Evolutionary conservation across 208 protist genomes (phyloP).

Genomic region (Angomonas deanei): DNA sequence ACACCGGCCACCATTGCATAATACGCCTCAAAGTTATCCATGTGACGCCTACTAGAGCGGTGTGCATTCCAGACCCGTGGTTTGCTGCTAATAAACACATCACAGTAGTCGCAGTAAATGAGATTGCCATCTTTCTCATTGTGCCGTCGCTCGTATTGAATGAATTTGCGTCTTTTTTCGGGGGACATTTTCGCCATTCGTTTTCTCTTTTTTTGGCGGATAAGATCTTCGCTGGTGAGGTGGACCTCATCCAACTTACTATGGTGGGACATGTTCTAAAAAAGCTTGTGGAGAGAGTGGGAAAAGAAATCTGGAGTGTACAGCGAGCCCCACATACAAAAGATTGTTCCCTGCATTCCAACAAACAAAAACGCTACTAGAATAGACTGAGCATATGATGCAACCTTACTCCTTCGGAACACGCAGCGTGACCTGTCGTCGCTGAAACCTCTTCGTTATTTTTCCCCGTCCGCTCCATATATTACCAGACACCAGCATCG

Average conservation of each 20-base stretch:
- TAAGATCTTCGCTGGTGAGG: conserved; percentile 27
- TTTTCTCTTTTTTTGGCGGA: conserved; percentile 22
- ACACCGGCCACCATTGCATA: conserved; percentile 45
- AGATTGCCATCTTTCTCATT: conserved; percentile 76
- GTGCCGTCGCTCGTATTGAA: conserved; percentile 70
- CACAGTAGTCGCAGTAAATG: conserved; percentile 85
- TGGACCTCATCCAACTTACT: neutral
- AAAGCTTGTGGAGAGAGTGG: too few relatives aligned
- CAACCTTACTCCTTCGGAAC: too few relatives aligned
- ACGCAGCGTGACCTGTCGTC: neutral
- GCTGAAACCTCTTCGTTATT: neutral
- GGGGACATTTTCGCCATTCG: conserved; percentile 41
- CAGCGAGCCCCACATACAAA: too few relatives aligned
- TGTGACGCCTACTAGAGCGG: conserved; percentile 47
- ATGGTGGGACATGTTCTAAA: conserved; percentile 3
- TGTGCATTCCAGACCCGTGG: conserved; percentile 42
- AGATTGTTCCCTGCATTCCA: too few relatives aligned
- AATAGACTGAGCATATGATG: too few relatives aligned
- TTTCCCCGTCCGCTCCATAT: conserved; percentile 11
- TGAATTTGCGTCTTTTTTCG: conserved; percentile 44
- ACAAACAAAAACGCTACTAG: too few relatives aligned
- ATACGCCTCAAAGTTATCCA: conserved; percentile 60
- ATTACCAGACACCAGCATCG: conserved; percentile 24
- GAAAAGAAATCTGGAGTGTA: too few relatives aligned
- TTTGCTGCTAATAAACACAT: conserved; percentile 67